phyloP scores from a whole-genome alignment of 352 stramenopile species.

The Pythium sp. region DNA sequence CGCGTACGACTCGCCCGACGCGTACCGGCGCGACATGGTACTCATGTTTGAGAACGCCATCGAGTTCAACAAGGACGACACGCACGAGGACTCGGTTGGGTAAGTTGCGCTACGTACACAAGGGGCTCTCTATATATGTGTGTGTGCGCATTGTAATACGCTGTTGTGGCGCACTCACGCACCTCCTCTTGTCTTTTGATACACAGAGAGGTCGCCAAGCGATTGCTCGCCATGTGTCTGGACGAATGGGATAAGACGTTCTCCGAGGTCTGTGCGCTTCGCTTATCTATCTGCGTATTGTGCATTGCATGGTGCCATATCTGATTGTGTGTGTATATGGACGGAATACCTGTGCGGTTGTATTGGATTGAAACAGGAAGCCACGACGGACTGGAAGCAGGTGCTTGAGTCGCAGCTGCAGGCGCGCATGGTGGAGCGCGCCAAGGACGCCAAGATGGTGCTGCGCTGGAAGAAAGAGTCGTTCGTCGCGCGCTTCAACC shows the following conservation, averaged over 20 bases:
- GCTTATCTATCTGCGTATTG: background rate
- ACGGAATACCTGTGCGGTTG: background rate
- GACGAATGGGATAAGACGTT: slow-evolving; percentile 54
- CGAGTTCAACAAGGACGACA: slow-evolving; percentile 84
- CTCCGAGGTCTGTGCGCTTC: slow-evolving; percentile 29
- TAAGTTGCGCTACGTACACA: slow-evolving; percentile 18
- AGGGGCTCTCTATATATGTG: background rate
- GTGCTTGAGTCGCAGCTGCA: slow-evolving; percentile 53
- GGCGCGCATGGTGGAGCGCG: slow-evolving; percentile 48
- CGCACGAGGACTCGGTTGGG: slow-evolving; percentile 70
- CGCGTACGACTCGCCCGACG: slow-evolving; percentile 50
- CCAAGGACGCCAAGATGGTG: slow-evolving; percentile 43
- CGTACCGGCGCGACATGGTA: slow-evolving; percentile 68
- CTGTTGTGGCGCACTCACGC: too few relatives aligned
- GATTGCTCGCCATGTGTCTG: slow-evolving; percentile 47
- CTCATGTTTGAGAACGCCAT: slow-evolving; percentile 88
- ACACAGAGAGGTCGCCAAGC: slow-evolving; percentile 58
- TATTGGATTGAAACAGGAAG: slow-evolving; percentile 27
- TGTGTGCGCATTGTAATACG: background rate
- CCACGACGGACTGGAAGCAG: slow-evolving; percentile 59
- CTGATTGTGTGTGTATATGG: background rate
- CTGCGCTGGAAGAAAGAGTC: slow-evolving; percentile 73
- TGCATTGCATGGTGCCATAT: background rate
- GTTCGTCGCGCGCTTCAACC: slow-evolving; percentile 78
- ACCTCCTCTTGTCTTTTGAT: background rate